Conservation (phyloP, 176 grass and related monocot genomes). For the Raddia distichophylla region DNA sequence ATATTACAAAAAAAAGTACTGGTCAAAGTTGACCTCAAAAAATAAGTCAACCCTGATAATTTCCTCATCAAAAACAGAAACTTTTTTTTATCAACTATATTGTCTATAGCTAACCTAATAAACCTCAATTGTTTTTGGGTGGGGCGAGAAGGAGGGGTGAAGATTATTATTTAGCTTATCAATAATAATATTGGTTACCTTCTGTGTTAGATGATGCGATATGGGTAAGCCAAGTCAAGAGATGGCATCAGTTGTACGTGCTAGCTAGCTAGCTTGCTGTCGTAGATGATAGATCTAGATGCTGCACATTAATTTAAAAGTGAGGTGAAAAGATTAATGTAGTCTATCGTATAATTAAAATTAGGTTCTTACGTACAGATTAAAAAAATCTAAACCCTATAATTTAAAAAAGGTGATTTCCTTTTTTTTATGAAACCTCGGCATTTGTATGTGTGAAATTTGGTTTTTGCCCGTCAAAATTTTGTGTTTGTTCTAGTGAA, state of each 20-base stretch:
- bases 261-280: too few relatives aligned
- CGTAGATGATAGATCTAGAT: not conserved
- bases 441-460: too few relatives aligned
- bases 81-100: not conserved
- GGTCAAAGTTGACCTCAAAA: not conserved
- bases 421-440: too few relatives aligned
- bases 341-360: too few relatives aligned
- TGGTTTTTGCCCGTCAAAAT: too few relatives aligned
- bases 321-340: not conserved
- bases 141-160: not conserved
- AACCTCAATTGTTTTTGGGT: not conserved
- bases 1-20: not conserved
- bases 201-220: not conserved
- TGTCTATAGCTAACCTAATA: not conserved
- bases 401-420: too few relatives aligned
- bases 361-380: too few relatives aligned
- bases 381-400: too few relatives aligned
- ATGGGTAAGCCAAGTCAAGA: not conserved
- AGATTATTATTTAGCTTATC: not conserved
- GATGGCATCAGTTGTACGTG: not conserved
- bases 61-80: not conserved
- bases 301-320: not conserved
- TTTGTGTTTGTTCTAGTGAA: too few relatives aligned
- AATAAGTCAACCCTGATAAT: not conserved
- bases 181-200: not conserved